Conservation (phyloP, 2,329 filamentous ascomycete species). For the Diaporthe vexans region DNA sequence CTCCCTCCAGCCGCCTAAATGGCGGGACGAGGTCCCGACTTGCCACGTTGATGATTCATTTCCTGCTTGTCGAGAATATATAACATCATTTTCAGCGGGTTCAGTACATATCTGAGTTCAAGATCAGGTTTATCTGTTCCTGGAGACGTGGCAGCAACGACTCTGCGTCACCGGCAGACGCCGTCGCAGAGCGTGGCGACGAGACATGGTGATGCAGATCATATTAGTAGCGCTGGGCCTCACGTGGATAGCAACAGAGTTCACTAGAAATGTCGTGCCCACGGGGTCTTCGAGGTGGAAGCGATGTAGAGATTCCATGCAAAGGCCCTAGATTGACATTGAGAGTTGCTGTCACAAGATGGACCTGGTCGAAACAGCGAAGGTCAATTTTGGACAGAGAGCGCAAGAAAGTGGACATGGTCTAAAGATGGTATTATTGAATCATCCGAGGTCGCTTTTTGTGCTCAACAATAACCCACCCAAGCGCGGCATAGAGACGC, state of each 20-base stretch:
- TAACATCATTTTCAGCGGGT: not conserved
- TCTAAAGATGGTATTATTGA: slow-evolving; percentile 21
- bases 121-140: not conserved
- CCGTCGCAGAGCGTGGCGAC: not conserved
- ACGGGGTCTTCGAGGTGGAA: too few relatives aligned
- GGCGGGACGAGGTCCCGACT: not conserved
- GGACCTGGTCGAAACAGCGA: not conserved
- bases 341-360: not conserved
- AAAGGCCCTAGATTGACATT: not conserved
- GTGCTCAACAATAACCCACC: slow-evolving; percentile 5
- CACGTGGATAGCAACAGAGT: not conserved
- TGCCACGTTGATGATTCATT: not conserved
- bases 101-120: not conserved
- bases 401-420: too few relatives aligned
- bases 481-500: not conserved
- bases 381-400: not conserved
- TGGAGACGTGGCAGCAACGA: not conserved
- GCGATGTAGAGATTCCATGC: too few relatives aligned
- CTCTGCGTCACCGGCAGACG: not conserved
- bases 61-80: not conserved
- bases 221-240: not conserved
- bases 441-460: not conserved
- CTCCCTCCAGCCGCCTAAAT: not conserved
- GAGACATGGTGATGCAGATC: not conserved
- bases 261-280: too few relatives aligned